Evolutionary conservation across 768 basidiomycete species (phyloP), one percentile per base, ranked within the genome.

Genomic region (Cystobasidium onofrii): DNA sequence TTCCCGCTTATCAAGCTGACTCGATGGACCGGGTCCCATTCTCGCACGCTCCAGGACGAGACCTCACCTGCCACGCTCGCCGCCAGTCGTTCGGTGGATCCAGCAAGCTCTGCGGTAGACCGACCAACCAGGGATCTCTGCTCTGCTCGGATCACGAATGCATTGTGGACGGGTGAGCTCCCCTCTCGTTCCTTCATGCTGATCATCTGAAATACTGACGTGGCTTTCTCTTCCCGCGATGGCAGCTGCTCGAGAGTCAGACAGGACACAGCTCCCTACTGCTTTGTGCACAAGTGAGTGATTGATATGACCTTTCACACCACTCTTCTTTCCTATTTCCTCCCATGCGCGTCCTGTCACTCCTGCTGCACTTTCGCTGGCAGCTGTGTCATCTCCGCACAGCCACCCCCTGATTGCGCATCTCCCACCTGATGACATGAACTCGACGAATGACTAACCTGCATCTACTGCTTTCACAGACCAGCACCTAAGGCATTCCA

Each of bases 201-300:
- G 41, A 17, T 50, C 27, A 18, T 9, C 6, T 27, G 31, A 2
- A 41, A 4, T 64, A 41, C 39, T 52, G 65, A 67, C 46, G 50
- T 33, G 20, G 39, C 31, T 33, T 3, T 4, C 23, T 67, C 20
- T 25, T 20, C 41, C n/a, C 29, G 23, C 31, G n/a, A n/a, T n/a
- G n/a, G 34, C 65, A 67, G 69, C 23, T 71, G 69, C 69, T 55
- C 69, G 20, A 23, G 69, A 55, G 55, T 61, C 25, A 55, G 69
- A 60, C 69, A 71, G 54, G 54, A 71, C 7, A 41, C 54, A 23
- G 43, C 33, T 71, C 69, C 69, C 3, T 71, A 71, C 69, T 71
- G 69, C 69, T 71, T 71, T 61, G 69, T 71, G 34, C 69, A 71
- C 54, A 71, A 71, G 69, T 71, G 44, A 71, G 69, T 71, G 17